Evolutionary conservation across 768 basidiomycete genomes (phyloP).

Genomic region (Lactarius sp.): DNA sequence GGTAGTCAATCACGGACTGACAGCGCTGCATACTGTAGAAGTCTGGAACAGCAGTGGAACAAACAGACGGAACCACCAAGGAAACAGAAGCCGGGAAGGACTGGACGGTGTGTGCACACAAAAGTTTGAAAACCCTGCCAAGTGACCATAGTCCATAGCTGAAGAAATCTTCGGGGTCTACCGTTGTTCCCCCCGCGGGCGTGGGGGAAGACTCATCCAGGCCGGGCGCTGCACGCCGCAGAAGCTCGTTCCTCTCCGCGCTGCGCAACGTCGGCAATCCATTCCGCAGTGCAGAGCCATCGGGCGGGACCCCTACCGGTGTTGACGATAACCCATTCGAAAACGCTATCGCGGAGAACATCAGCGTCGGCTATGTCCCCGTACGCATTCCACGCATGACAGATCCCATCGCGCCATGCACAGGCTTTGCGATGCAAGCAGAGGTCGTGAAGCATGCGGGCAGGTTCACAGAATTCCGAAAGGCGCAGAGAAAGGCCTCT

Average conservation of each 20-base stretch:
- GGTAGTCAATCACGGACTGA: not conserved
- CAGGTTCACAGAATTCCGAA: constrained; percentile 12
- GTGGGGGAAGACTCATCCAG: not conserved
- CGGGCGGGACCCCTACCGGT: constrained; percentile 11
- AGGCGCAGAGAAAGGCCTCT: constrained; percentile 4
- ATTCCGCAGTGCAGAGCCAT: constrained; percentile 12
- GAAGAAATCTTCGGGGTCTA: not conserved
- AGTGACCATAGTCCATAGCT: not conserved
- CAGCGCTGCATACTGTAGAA: not conserved
- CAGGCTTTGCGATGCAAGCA: constrained; percentile 22
- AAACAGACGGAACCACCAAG: not conserved
- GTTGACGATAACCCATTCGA: constrained; percentile 19
- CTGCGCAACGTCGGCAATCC: not conserved
- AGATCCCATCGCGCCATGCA: constrained; percentile 22
- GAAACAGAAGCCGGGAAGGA: not conserved
- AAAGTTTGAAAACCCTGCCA: not conserved
- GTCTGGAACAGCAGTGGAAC: not conserved
- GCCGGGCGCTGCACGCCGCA: not conserved
- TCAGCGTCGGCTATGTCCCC: constrained; percentile 17
- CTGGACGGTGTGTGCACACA: not conserved
- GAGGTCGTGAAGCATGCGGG: constrained; percentile 19
- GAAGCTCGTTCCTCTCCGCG: not conserved
- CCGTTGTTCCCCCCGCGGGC: not conserved
- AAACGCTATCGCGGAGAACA: not conserved
- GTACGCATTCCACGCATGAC: constrained; percentile 19